Evolutionary conservation across 2,329 filamentous ascomycete species (phyloP).

Genomic region (Raffaelea albimanens): DNA sequence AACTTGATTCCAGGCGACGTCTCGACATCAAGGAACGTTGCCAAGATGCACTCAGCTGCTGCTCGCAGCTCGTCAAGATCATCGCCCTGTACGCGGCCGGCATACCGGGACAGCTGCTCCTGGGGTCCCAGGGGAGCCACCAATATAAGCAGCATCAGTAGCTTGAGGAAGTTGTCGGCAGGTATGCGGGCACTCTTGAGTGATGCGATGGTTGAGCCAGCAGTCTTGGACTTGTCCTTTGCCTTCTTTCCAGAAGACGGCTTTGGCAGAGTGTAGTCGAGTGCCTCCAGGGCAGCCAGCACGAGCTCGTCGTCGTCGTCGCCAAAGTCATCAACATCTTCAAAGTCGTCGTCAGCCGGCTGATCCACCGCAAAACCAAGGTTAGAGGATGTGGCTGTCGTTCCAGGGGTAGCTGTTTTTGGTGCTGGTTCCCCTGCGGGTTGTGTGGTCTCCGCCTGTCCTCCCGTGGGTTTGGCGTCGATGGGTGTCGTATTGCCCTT

Average conservation of each 20-base stretch:
- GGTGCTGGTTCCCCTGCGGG: too few species aligned
- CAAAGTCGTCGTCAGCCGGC: constrained; percentile 29
- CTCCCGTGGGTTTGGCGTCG: too few species aligned
- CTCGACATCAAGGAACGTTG: constrained; percentile 57
- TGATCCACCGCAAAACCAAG: constrained; percentile 37
- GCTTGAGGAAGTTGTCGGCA: constrained; percentile 60
- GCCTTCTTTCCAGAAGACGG: constrained; percentile 26
- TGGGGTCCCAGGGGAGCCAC: constrained; percentile 55
- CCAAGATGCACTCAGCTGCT: constrained; percentile 56
- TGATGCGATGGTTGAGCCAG: constrained; percentile 20
- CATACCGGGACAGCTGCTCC: constrained; percentile 54
- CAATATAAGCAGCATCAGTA: constrained; percentile 61
- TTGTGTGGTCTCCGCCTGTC: too few species aligned
- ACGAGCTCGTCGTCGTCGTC: constrained; percentile 54
- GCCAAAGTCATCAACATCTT: constrained; percentile 33
- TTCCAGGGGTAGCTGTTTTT: too few species aligned
- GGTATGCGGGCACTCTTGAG: constrained; percentile 61
- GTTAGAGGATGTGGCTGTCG: background rate
- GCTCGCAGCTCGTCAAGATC: constrained; percentile 49
- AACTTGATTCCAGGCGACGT: constrained; percentile 54
- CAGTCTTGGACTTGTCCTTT: background rate
- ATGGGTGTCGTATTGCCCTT: too few species aligned
- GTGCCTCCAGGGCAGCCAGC: constrained; percentile 57
- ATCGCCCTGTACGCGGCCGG: constrained; percentile 42
- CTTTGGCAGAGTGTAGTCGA: constrained; percentile 47